Base-by-base conservation (phyloP, 1,284 basidiomycete species). In the Tilletia indica region DNA sequence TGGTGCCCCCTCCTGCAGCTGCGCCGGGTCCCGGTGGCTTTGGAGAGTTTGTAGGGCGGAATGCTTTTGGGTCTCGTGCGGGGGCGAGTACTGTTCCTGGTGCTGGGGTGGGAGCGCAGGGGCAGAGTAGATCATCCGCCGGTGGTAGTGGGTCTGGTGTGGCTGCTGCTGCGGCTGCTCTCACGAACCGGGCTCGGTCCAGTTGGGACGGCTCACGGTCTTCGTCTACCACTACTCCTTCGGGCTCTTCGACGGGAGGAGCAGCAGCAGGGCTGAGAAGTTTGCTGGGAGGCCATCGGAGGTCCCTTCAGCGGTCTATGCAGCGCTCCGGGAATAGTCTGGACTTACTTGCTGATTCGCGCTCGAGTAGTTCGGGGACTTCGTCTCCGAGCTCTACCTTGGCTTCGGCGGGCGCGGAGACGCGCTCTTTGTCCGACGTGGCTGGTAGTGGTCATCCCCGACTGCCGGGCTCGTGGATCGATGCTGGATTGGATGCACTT, bases 301-400 rank as follows among this genome's bases (percentile, higher is more conserved):
- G 25, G 25, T 31, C 42, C 14, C 42, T 38, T 39, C 61, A 39
- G 61, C 61, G 61, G 31, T 8, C 36, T 25, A 64, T 64, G 61
- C 61, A 64, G 36, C 61, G 61, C 61, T 64, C 61, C 5, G 21
- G 12, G 12, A 11, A 38, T 1, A 64, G 61, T 64, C 34, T 64
- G 31, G 61, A 64, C 34, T 42, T 64, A 14, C 36, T 64, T 19
- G 61, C 61, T 38, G 61, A 39, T 34, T 58, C 56, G 19, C 21
- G n/a, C 25, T 58, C 56, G 56, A n/a, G 34, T 12, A 14, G 25
- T 1, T 34, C 34, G 56, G 56, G 56, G 3, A 25, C 56, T 31
- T 25, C 56, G 19, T 58, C 42, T 14, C 14, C 42, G 42, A 45
- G 42, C 42, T 45, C 56, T 4, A 58, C 6, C 25, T 58, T 25